Base-by-base conservation (phyloP, 345 rosid species). In the Firmiana major region DNA sequence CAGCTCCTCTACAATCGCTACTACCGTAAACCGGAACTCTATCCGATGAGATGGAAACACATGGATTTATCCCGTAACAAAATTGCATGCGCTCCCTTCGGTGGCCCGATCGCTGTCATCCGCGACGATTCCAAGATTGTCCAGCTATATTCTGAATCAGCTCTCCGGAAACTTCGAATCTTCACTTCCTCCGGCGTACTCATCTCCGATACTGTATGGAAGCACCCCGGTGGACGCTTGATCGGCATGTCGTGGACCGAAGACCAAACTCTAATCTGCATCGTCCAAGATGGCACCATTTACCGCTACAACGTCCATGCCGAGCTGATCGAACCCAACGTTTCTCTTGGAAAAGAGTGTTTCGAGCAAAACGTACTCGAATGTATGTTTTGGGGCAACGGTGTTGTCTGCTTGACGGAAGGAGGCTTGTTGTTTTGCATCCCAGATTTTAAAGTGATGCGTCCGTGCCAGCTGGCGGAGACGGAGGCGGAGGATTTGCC, bases 51-150 rank as follows among this genome's bases (percentile, higher is more conserved):
- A 76, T 96, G 99, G 99, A 96, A 86, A 46, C 87, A 92, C 86
- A 86, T 96, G 9, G 99, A 96, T 80, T 84, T 96, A 67, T 81
- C 87, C 48, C 97, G 97, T 38, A 91, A 96, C 88, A 96, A 90
- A 82, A 94, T 93, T 45, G 99, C 99, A 19, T 91, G 97, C 84
- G 98, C 97, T 7, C 90, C 97, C 0, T 96, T 85, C 78, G 97
- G 99, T 13, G 97, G 98, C 11, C 98, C 99, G 4, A 87, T 93
- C 51, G 98, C 99, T 46, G 87, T 93, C 24, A 96, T 96, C 86
- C 92, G 98, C 22, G 99, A 96, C 75, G 99, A 96, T 79, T 93
- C 99, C 31, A 96, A 96, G 92, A 96, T 96, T 79, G 99, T 96
- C 43, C 99, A 96, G 81, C 94, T 96, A 53, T 90, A 93, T 80